Evolutionary conservation across 768 basidiomycete species (phyloP), one percentile per base, ranked within the genome.

Genomic region (Galerina marginata): DNA sequence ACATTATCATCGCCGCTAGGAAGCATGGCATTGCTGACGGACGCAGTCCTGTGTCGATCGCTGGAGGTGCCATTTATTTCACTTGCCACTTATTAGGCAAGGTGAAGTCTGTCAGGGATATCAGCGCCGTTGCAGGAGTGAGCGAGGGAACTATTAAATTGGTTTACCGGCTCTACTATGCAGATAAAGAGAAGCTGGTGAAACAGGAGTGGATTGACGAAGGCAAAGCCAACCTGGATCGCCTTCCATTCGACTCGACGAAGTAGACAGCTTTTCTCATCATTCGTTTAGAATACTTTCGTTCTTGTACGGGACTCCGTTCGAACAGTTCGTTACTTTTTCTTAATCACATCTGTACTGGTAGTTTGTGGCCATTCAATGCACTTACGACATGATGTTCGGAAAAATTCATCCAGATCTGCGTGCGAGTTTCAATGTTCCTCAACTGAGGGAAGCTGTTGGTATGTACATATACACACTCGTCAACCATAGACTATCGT

Each of bases 51-150:
- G 92, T 98, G 53, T 97, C 97, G n/a, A 95, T 99, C 65, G 97
- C 96, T n/a, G 93, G 94, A 43, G 95, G 93, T 42, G 93, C 94
- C 16, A 95, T 99, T 60, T 95, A 91, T 78, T 98, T 99, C 76
- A 92, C 93, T 33, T 92, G 92, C 69, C 83, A 89, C 65, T 71
- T 98, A 44, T 81, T 96, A 68, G 93, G 90, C 54, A 86, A 87
- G 68, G 68, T 78, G 26, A 93, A 92, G 75, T 83, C 87, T 23
- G 83, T 90, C 49, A 87, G 88, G 75, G 94, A 98, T 69, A 95
- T 99, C 69, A 91, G 91, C 63, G 79, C 82, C 14, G 93, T 98
- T 10, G 96, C 94, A 3, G 95, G 95, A 9, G 95, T 98, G 16
- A 95, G 94, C 71, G 96, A 99, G 72, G 90, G 93, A 52, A 99